Evolutionary conservation across 805 yeast genomes (phyloP), one percentile per base, ranked within the genome.

Genomic region (Zygoascus biomembranicola): DNA sequence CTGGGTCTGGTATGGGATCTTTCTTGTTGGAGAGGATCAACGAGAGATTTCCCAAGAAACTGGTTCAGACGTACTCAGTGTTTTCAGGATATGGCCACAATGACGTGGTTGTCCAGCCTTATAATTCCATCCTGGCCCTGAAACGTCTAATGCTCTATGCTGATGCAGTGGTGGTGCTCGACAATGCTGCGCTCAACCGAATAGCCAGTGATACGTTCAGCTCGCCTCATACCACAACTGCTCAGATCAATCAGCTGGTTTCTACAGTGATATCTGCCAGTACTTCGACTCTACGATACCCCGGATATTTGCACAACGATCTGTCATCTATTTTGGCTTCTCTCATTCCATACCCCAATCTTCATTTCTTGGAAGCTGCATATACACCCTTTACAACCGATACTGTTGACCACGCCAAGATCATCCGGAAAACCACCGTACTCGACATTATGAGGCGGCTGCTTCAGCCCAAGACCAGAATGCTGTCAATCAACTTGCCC

Each of bases 81-180:
- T 90, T 94, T 64, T 42, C 46, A 10, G 47, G 46, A 18, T 26
- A 32, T 23, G 89, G 86, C 55, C 84, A 88, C 0, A 85, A 96
- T 1, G 98, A 92, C 62, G 97, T 90, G n/a, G 98, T 95, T 18
- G 97, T 95, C 4, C 98, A 94, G 66, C 98, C 99, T 0, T 94
- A 94, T 69, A 94, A 94, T 67, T 84, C 95, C 0, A 76, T 94
- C 19, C 70, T 94, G 51, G 84, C 99, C 0, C 73, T 95, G 60
- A 81, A 82, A 65, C 73, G 98, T 60, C 74, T 94, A 56, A 84
- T 88, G 5, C 94, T 89, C 59, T 80, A 79, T 61, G 87, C 96
- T 44, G 97, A 94, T 67, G 84, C 89, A 2, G 84, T 87, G 45
- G 76, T 89, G n/a, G 94, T 92, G 5, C 85, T 90, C 63, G 98